phyloP scores from a whole-genome alignment of 768 basidiomycete species.

The Mycena galericulata region DNA sequence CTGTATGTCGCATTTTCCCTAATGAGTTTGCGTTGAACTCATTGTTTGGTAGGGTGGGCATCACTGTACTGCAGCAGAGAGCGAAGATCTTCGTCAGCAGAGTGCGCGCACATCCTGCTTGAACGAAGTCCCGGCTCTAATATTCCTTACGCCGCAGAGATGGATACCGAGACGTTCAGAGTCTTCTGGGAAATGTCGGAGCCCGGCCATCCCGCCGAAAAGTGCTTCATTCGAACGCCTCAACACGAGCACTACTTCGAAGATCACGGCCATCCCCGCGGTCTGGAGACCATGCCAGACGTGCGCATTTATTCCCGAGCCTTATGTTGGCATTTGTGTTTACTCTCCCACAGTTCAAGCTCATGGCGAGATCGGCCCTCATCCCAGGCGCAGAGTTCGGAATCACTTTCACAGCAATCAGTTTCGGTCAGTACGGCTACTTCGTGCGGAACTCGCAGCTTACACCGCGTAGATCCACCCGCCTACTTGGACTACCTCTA shows the following conservation, averaged over 20 bases:
- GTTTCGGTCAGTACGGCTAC: conserved; percentile 11
- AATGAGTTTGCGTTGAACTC: neutral
- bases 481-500: conserved; percentile 74
- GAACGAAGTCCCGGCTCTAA: no score
- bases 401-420: conserved; percentile 20
- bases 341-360: conserved; percentile 16
- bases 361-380: conserved; percentile 17
- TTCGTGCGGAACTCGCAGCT: neutral
- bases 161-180: conserved; percentile 67
- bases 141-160: conserved; percentile 43
- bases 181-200: conserved; percentile 65
- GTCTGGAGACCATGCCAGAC: conserved; percentile 52
- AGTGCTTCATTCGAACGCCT: conserved; percentile 60
- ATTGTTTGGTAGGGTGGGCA: conserved; percentile 57
- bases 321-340: neutral
- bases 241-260: conserved; percentile 59
- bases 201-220: conserved; percentile 51
- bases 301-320: conserved; percentile 37
- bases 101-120: neutral
- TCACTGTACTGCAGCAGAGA: conserved; percentile 52
- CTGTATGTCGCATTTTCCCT: conserved; percentile 47
- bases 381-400: conserved; percentile 27
- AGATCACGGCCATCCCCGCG: conserved; percentile 38
- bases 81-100: conserved; percentile 21
- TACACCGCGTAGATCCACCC: conserved; percentile 55